Base-by-base conservation (phyloP, 441 rosid genomes). In the Mallotus japonicus region DNA sequence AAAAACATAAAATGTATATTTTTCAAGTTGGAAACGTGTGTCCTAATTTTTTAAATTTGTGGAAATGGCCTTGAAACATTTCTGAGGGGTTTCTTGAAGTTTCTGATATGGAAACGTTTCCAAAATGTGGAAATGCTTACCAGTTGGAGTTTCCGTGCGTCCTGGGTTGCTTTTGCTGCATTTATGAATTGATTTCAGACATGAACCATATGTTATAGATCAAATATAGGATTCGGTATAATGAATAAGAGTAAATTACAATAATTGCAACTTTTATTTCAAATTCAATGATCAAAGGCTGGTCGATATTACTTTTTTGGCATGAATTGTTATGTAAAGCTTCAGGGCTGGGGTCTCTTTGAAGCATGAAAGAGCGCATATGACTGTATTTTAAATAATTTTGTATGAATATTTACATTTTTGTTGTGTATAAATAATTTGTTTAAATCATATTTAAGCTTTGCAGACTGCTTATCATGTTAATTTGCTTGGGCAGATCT, bases 121-220 rank as follows among this genome's bases (percentile, higher is more conserved):
- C 6, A 6, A 37, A 37, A 37, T 6, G 6, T 0, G 6, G 40
- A 37, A 37, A 37, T 6, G 40, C 40, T 37, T 37, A 37, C 40
- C 6, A 5, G 40, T 37, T 37, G 40, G 5, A 37, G 40, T 37
- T 37, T 37, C 6, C 6, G 6, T 37, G 40, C 6, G 6, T 37
- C 40, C 40, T 37, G 2, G 40, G 40, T 6, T 37, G 64, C 44
- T 16, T 55, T 64, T 72, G 64, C 75, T 72, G 17, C 37, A 28
- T 62, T 32, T 69, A 67, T 55, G 68, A 14, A 61, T 55, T 50
- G 70, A 42, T 14, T 34, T 51, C 20, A 19, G 60, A 57, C n/a
- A 44, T 69, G 74, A 20, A 51, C 5, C 8, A 34, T 62, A 32
- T 47, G 28, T 40, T 61, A 60, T 60, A 61, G 10, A 8, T 61